Conservation (phyloP, 805 yeast genomes). For the Starmerella riodocensis region DNA sequence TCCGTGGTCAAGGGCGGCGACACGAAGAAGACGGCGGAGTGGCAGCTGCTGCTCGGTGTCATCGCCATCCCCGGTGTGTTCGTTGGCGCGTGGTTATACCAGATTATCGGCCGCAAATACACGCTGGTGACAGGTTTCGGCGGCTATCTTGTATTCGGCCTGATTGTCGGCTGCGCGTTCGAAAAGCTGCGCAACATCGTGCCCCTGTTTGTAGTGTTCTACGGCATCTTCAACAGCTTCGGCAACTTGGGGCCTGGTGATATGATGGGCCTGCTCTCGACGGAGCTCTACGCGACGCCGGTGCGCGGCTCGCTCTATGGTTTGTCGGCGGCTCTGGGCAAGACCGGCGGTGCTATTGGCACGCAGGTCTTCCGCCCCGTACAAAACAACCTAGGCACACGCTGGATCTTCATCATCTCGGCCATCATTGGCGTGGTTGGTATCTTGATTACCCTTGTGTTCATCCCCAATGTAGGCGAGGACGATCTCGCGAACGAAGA, state of each 20-base stretch:
- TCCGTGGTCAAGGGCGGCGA: conserved; percentile 31
- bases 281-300: conserved; percentile 64
- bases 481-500: conserved; percentile 60
- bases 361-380: conserved; percentile 61
- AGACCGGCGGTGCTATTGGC: conserved; percentile 77
- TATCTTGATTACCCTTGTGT: conserved; percentile 43
- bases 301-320: conserved; percentile 68
- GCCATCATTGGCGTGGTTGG: conserved; percentile 61
- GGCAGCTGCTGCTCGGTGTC: conserved; percentile 55
- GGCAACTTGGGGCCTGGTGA: conserved; percentile 76
- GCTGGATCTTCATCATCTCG: conserved; percentile 70
- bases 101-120: conserved; percentile 50
- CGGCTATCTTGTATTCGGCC: conserved; percentile 51
- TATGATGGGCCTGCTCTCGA: conserved; percentile 51
- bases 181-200: conserved; percentile 43
- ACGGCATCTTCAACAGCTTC: conserved; percentile 55
- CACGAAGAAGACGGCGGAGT: conserved; percentile 50
- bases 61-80: conserved; percentile 62
- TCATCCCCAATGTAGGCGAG: conserved; percentile 55
- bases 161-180: conserved; percentile 35
- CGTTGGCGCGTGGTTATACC: conserved; percentile 53
- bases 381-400: conserved; percentile 46
- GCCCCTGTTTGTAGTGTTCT: conserved; percentile 54
- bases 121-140: conserved; percentile 58
- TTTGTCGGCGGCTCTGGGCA: conserved; percentile 64